Conservation (phyloP, 148 eudicot genomes). For the Dysphania ambrosioides region DNA sequence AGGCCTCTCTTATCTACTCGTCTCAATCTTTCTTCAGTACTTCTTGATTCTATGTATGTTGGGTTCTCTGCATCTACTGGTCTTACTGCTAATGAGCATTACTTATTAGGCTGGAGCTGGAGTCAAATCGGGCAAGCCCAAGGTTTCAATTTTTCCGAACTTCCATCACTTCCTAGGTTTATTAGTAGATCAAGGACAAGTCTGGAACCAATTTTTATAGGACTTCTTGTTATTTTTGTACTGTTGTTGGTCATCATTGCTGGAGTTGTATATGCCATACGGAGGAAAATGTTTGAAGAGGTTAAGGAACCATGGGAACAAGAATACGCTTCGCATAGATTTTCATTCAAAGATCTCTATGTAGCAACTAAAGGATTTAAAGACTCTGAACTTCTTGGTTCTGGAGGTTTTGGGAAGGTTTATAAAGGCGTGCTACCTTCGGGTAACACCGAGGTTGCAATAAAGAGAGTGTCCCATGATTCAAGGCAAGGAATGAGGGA, state of each 20-base stretch:
- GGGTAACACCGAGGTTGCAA: slow-evolving; percentile 26
- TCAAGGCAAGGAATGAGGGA: slow-evolving; percentile 43
- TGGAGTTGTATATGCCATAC: slow-evolving; percentile 18
- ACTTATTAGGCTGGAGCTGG: slow-evolving; percentile 37
- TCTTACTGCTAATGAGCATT: slow-evolving; percentile 30
- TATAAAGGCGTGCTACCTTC: slow-evolving; percentile 37
- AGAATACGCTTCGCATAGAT: slow-evolving; percentile 24
- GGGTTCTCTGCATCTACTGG: slow-evolving; percentile 36
- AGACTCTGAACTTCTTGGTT: slow-evolving; percentile 34
- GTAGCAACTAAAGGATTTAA: slow-evolving; percentile 40
- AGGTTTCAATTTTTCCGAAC: slow-evolving; percentile 24
- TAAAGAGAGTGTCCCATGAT: slow-evolving; percentile 41
- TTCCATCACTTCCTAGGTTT: slow-evolving; percentile 25
- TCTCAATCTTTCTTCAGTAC: slow-evolving; percentile 25
- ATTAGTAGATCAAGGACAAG: neutral
- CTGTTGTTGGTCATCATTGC: slow-evolving; percentile 10
- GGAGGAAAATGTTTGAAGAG: slow-evolving; percentile 31
- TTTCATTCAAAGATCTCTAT: slow-evolving; percentile 35
- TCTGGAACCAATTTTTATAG: slow-evolving; percentile 15
- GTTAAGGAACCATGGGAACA: slow-evolving; percentile 31
- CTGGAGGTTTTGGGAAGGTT: slow-evolving; percentile 48
- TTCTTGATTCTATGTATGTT: slow-evolving; percentile 25
- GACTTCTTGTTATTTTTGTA: slow-evolving; percentile 12
- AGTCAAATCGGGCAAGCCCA: slow-evolving; percentile 24
- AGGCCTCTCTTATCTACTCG: slow-evolving; percentile 22